Percentiles rank a stretch among this genome's conserved stretches.
phyloP scores from a whole-genome alignment of 129 eudicot genomes.

The Ambrosia trifida region DNA sequence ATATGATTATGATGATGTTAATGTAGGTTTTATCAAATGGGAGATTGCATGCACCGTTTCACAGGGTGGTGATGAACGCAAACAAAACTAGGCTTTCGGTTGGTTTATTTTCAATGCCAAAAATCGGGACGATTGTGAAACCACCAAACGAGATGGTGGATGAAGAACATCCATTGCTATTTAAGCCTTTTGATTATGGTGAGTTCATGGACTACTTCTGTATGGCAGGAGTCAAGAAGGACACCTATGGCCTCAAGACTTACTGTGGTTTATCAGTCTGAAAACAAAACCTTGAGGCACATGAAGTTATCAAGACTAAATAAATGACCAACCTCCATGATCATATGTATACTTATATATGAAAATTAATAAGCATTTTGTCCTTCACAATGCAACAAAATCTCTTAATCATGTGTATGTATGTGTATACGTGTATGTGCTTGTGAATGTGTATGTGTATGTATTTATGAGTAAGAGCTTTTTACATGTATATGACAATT shows the following conservation, averaged over 20 bases:
- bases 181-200: conserved; percentile 56
- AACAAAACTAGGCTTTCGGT: conserved; percentile 41
- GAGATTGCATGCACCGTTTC: conserved; percentile 50
- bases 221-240: conserved; percentile 44
- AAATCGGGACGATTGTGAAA: conserved; percentile 31
- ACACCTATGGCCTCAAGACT: conserved; percentile 42
- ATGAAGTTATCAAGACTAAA: conserved; percentile 14
- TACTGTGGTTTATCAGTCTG: conserved; percentile 50
- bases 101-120: conserved; percentile 50
- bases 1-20: background rate
- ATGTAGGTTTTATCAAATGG: conserved; percentile 68
- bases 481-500: background rate
- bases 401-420: too few species aligned
- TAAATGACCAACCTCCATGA: conserved; percentile 26
- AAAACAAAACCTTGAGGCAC: background rate
- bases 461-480: background rate
- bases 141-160: conserved; percentile 53
- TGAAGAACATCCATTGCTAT: conserved; percentile 52
- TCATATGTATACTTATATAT: conserved; percentile 13
- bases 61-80: conserved; percentile 53
- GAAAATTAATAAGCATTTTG: conserved; percentile 19
- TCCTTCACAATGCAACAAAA: too few species aligned
- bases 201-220: conserved; percentile 54
- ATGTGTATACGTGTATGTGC: too few species aligned
- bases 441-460: background rate